phyloP scores from a whole-genome alignment of 352 stramenopile species.

The Pythium aristosporum region DNA sequence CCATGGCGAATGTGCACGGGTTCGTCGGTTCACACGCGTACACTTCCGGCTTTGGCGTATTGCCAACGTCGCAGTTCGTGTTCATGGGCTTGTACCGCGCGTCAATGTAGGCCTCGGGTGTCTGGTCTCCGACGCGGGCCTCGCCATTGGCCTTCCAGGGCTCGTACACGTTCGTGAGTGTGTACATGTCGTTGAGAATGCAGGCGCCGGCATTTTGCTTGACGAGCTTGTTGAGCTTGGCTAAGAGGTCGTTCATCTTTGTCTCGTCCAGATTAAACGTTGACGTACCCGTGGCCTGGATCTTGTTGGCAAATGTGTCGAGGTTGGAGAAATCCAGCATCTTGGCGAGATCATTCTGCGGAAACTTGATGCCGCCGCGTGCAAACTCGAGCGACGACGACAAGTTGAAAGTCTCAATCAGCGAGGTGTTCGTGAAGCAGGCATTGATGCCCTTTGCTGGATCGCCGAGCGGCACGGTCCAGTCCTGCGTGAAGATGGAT shows the following conservation, averaged over 20 bases:
- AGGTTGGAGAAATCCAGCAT: slow-evolving; percentile 48
- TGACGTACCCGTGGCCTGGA: slow-evolving; percentile 20
- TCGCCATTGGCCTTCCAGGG: slow-evolving; percentile 38
- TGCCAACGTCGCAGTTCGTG: not conserved
- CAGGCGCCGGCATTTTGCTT: slow-evolving; percentile 18
- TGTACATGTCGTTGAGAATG: slow-evolving; percentile 28
- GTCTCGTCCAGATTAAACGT: slow-evolving; percentile 33
- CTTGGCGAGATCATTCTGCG: slow-evolving; percentile 18
- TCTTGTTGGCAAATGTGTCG: slow-evolving; percentile 32
- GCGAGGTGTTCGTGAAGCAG: slow-evolving; percentile 60
- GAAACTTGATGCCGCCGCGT: slow-evolving; percentile 56
- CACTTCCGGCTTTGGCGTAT: not conserved
- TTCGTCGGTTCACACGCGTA: not conserved
- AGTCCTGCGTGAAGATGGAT: slow-evolving; percentile 46
- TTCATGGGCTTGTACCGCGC: slow-evolving; percentile 17
- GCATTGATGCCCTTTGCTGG: slow-evolving; percentile 49
- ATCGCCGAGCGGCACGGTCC: slow-evolving; percentile 53
- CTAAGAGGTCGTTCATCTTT: slow-evolving; percentile 18
- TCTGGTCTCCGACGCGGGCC: not conserved
- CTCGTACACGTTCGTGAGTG: slow-evolving; percentile 27
- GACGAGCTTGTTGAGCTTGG: slow-evolving; percentile 20
- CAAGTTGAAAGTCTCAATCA: slow-evolving; percentile 63
- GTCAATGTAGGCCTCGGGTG: slow-evolving; percentile 20
- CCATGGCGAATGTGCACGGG: slow-evolving; percentile 20
- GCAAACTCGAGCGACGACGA: slow-evolving; percentile 55